These are phyloP conservation scores for Nemania serpens DNA, from an alignment of 2,329 filamentous ascomycete genomes.

Conservation along the genomic window DNA sequence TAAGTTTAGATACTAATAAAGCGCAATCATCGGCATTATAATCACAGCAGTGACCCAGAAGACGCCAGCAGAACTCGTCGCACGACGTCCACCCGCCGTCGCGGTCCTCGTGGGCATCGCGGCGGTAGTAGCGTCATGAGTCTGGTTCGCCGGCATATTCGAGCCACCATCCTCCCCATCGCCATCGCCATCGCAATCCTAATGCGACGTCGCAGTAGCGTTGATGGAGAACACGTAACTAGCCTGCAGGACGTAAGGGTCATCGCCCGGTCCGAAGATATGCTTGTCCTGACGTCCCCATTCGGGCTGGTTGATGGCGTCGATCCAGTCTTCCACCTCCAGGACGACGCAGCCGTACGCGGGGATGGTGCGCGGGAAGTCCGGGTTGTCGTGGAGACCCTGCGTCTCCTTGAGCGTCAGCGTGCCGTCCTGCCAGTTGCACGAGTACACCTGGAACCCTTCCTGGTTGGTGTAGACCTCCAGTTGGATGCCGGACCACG, in stretches of 20 bases:
- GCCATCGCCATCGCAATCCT: constrained; percentile 26
- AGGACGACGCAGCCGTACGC: constrained; percentile 87
- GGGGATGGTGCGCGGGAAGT: constrained; percentile 66
- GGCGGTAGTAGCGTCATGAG: not conserved
- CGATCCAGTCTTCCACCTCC: constrained; percentile 93
- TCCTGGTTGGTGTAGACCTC: constrained; percentile 84
- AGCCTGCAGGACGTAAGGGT: constrained; percentile 66
- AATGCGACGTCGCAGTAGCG: constrained; percentile 35
- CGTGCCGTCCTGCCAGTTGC: constrained; percentile 74
- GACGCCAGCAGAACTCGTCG: not conserved
- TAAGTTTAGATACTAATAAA: constrained; percentile 15
- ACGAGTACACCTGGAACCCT: constrained; percentile 87
- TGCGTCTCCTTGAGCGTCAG: constrained; percentile 72
- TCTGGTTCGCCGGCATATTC: not conserved
- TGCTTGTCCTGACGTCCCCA: constrained; percentile 73
- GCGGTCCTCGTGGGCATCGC: not conserved
- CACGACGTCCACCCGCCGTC: not conserved
- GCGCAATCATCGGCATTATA: constrained; percentile 11
- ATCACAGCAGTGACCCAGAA: not conserved
- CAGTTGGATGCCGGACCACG: constrained; percentile 81
- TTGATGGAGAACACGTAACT: constrained; percentile 64
- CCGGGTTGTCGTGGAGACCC: constrained; percentile 59
- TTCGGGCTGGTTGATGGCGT: constrained; percentile 88
- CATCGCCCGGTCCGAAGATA: constrained; percentile 62
- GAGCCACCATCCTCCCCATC: constrained; percentile 11